phyloP scores from a whole-genome alignment of 306 rosid species.

The Arachis hypogaea region DNA sequence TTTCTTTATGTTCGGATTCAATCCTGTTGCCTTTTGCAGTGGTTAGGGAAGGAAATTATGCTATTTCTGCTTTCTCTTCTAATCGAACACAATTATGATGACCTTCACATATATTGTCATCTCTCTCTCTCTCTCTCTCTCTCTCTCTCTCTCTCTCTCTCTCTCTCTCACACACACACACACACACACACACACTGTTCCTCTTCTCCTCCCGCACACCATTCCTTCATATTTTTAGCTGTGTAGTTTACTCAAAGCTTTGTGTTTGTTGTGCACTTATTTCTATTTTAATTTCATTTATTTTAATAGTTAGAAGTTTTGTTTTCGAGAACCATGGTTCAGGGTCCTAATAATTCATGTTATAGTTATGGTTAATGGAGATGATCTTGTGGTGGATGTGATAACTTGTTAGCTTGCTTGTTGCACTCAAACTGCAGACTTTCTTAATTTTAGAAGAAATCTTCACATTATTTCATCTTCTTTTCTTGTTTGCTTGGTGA shows the following conservation, averaged over 20 bases:
- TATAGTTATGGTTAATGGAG: slow-evolving; percentile 9
- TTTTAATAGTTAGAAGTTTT: slow-evolving; percentile 26
- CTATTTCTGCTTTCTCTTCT: slow-evolving; percentile 15
- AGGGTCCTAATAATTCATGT: slow-evolving; percentile 13
- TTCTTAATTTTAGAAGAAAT: background rate
- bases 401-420: slow-evolving; percentile 13
- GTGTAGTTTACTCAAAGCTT: slow-evolving; percentile 20
- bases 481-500: slow-evolving; percentile 35
- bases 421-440: slow-evolving; percentile 7
- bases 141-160: background rate
- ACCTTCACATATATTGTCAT: slow-evolving; percentile 10
- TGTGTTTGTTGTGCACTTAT: slow-evolving; percentile 21
- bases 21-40: background rate
- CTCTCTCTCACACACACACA: too few species aligned
- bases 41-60: slow-evolving; percentile 27
- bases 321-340: slow-evolving; percentile 24
- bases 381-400: slow-evolving; percentile 23
- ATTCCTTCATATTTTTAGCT: slow-evolving; percentile 8
- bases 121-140: background rate
- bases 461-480: slow-evolving; percentile 10
- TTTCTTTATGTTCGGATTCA: slow-evolving; percentile 25
- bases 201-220: background rate
- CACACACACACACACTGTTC: background rate
- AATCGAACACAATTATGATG: slow-evolving; percentile 16
- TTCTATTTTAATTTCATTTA: slow-evolving; percentile 13